Conservation (phyloP, 495 filamentous ascomycete species). For the Trichoderma gamsii region DNA sequence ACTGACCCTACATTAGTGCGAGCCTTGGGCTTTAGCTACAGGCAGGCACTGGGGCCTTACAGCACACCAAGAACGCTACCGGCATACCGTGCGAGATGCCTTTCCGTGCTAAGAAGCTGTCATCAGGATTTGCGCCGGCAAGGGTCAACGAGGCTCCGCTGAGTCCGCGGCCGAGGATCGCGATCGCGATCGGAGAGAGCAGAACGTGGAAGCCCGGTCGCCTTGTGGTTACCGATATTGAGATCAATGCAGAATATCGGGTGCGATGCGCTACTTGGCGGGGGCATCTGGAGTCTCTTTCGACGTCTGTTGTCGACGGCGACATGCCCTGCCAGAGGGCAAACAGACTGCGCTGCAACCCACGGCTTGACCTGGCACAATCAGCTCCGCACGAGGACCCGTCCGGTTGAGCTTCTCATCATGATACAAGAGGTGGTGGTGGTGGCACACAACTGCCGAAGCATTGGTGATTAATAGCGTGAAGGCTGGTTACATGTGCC, state of each 20-base stretch:
- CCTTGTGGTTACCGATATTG: neutral
- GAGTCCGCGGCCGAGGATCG: constrained; percentile 9
- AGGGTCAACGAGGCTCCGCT: constrained; percentile 1
- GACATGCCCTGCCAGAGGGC: neutral
- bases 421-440: too few species aligned
- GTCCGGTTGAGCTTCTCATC: too few species aligned
- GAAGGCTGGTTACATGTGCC: too few species aligned
- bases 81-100: neutral
- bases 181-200: constrained; percentile 12
- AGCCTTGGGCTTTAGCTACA: too few species aligned
- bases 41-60: neutral
- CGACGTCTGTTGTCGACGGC: neutral
- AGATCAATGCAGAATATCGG: neutral
- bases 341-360: neutral
- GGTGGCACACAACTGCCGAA: too few species aligned
- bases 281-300: neutral
- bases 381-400: too few species aligned
- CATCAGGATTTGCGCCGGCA: neutral
- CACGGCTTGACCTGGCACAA: too few species aligned
- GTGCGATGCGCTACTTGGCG: neutral
- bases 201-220: constrained; percentile 11
- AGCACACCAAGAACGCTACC: neutral
- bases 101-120: neutral
- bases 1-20: too few species aligned
- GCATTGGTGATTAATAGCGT: too few species aligned